A percentile compares a stretch with the other conserved stretches of the same genome.
phyloP scores from a whole-genome alignment of 1,284 basidiomycete genomes.

The Apiotrichum porosum region DNA sequence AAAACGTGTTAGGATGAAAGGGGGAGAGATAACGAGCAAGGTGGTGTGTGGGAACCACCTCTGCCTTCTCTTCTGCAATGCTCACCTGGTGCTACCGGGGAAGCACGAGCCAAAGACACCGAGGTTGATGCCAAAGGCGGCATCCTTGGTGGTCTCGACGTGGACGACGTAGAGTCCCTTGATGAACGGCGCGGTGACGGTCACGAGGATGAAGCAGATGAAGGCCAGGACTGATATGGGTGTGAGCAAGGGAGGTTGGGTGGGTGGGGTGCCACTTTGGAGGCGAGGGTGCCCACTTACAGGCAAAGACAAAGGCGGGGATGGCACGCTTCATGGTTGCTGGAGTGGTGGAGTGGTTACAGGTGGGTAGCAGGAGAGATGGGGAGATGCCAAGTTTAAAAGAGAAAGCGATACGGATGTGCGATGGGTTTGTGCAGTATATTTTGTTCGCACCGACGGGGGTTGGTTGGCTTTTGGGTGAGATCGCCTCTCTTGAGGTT shows the following conservation, averaged over 20 bases:
- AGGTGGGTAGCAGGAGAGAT: no score
- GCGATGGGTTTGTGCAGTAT: no score
- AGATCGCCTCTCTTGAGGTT: no score
- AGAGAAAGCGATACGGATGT: no score
- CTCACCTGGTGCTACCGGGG: constrained; percentile 6
- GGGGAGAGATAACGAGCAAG: no score
- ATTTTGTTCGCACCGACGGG: no score
- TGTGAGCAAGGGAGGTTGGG: background rate
- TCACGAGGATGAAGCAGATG: constrained; percentile 8
- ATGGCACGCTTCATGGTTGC: constrained; percentile 11
- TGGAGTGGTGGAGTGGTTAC: no score
- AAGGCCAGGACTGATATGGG: constrained; percentile 7
- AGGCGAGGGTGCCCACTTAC: background rate
- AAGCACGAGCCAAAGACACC: constrained; percentile 7
- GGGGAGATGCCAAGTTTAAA: no score
- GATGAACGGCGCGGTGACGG: constrained; percentile 10
- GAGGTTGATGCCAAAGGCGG: constrained; percentile 4
- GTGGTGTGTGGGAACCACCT: background rate
- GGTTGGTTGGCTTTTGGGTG: no score
- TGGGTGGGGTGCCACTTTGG: background rate
- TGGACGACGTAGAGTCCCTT: constrained; percentile 1
- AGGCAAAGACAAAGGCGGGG: constrained; percentile 6
- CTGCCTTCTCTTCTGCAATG: background rate
- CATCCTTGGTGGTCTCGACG: background rate
- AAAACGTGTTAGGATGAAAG: no score